Base-by-base conservation (phyloP, 768 basidiomycete species). In the Macrocybe gigantea region DNA sequence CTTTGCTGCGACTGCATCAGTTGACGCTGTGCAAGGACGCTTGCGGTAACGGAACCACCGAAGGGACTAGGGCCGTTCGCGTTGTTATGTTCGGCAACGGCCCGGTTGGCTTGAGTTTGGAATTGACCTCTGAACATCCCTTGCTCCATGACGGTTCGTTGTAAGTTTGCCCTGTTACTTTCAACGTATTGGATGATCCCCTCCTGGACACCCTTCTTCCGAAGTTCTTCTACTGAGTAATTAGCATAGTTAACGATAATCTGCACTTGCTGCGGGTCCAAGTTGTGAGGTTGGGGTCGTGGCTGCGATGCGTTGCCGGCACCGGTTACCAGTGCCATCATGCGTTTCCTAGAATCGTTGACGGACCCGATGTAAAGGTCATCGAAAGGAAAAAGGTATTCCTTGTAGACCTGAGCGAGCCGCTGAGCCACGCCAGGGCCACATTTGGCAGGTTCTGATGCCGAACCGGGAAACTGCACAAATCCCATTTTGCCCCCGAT, bases 401-500 rank as follows among this genome's bases (percentile, higher is more conserved):
- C 72, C 46, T 76, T 75, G 64, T 88, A 88, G 22, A 80, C 70
- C 52, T 77, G 72, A 1, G 75, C 72, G 4, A 89, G 64, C 22
- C 79, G 78, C 44, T 74, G 73, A 0, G 83, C 86, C 31, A 78
- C 71, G 15, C 65, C 80, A 2, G 84, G 85, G 3, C 81, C 82
- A 29, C 75, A 73, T 54, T 77, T 80, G 5, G 78, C 70, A 8
- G 85, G 83, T 51, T 85, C 81, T 4, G 68, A 61, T 1, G 78
- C 81, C 8, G 66, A 76, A 4, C 73, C 82, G 2, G 81, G 81
- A 53, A 87, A 85, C 45, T 81, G 73, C 2, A 82, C 72, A 55
- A 82, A 79, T 12, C 79, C 82, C 63, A 89, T 69, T 15, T 73
- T 75, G n/a, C 75, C 86, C 12, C 77, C 87, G 48, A 89, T 77